Conservation (phyloP, 257 asterid genomes). For the Jacaranda copaia region DNA sequence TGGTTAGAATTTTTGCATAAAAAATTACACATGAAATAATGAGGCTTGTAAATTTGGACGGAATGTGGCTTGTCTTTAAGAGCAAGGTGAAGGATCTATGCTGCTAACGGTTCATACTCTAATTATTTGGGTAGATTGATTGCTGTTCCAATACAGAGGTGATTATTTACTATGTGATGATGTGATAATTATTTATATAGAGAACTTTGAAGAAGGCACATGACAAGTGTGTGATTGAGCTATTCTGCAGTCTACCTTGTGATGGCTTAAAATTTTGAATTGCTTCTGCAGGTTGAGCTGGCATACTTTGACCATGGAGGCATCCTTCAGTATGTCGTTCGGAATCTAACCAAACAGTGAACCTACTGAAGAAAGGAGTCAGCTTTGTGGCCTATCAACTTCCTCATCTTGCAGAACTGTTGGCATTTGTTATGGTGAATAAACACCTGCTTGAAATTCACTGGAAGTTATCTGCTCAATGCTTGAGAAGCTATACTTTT, state of each 20-base stretch:
- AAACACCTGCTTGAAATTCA: neutral
- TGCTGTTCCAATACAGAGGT: neutral
- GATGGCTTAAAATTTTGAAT: constrained; percentile 2
- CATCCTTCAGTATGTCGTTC: constrained; percentile 66
- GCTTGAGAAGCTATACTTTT: neutral
- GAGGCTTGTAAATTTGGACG: no score
- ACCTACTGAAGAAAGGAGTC: neutral
- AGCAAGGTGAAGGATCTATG: neutral
- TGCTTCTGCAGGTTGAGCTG: constrained; percentile 63
- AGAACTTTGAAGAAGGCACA: neutral
- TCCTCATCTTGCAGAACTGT: constrained; percentile 11
- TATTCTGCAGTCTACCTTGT: neutral
- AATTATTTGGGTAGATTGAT: neutral
- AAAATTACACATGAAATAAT: no score
- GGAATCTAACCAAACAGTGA: constrained; percentile 59
- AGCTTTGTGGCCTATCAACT: neutral
- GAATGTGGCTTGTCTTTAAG: neutral
- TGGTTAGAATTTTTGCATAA: neutral
- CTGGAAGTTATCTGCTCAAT: neutral
- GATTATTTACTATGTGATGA: neutral
- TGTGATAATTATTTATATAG: neutral
- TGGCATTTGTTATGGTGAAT: neutral
- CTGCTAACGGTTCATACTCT: neutral
- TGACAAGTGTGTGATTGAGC: no score
- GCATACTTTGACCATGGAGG: constrained; percentile 78